Base-by-base conservation (phyloP, 306 rosid species). In the Morella rubra region DNA sequence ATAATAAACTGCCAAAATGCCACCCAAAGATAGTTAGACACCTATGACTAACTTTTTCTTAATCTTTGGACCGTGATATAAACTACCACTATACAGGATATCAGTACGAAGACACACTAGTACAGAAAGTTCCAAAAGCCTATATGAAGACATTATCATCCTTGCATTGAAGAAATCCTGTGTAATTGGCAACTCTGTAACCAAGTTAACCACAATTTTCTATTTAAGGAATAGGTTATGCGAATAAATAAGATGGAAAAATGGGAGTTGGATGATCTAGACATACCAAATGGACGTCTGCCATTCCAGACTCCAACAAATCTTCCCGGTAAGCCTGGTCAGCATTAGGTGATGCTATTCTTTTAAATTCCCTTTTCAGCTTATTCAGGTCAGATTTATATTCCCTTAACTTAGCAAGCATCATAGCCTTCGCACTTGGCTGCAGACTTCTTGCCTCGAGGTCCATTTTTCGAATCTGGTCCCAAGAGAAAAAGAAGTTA, bases 391-490 rank as follows among this genome's bases (percentile, higher is more conserved):
- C 97, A 12, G 97, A 90, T 82, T 92, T 92, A 78, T 92, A 92
- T 56, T 92, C 97, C 84, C 97, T 88, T 84, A 92, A 79, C 87
- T 90, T 92, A 22, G 97, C 93, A 76, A 92, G 96, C 71, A 92
- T 89, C 83, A 69, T 86, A 76, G 93, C 97, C 82, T 90, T 92
- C 22, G 69, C 86, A 53, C 92, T 87, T 71, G 97, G 93, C 82
- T 88, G 97, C 89, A 92, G 80, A 80, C 96, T 92, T 80, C 97
- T 88, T 2, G 96, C 96, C 77, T 92, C 97, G 24, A 92, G 90
- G 80, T 92, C 97, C 97, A 92, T 92, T 83, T 92, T 92, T 83
- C 97, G 86, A 80, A 92, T 92, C 97, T 92, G 72, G 14, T 46
- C 79, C 77, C 67, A 50, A 41, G 5, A 59, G 42, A 12, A 46